Conservation (phyloP, 2,329 filamentous ascomycete genomes). For the Colletotrichum limetticola region DNA sequence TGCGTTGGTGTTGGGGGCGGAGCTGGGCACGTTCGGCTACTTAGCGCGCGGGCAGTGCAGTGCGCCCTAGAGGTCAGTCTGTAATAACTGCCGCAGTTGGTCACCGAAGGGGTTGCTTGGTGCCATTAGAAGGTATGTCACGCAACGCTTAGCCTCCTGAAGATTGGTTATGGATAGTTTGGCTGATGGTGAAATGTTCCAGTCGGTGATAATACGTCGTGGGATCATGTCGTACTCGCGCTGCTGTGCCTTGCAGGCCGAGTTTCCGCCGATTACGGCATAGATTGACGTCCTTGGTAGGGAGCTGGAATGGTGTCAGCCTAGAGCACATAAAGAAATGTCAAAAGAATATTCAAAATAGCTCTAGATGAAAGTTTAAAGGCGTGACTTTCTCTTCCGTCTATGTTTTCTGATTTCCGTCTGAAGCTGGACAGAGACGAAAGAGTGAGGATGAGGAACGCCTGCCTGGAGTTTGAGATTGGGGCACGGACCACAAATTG, state of each 20-base stretch:
- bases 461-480: background rate
- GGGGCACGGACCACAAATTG: background rate
- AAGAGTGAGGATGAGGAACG: background rate
- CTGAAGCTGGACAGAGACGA: background rate
- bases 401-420: background rate
- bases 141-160: background rate
- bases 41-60: constrained; percentile 5
- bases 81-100: background rate
- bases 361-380: background rate
- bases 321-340: background rate
- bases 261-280: background rate
- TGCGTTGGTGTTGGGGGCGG: background rate
- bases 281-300: background rate
- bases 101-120: background rate
- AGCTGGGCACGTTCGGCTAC: constrained; percentile 5
- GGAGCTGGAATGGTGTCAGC: background rate
- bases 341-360: too few relatives aligned
- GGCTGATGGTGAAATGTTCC: background rate
- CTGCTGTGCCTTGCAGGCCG: background rate
- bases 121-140: background rate
- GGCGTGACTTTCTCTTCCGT: background rate
- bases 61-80: background rate
- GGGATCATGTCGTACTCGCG: background rate
- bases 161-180: background rate
- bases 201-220: background rate